phyloP scores from a whole-genome alignment of 805 yeast species.

The Candida multigemmis region DNA sequence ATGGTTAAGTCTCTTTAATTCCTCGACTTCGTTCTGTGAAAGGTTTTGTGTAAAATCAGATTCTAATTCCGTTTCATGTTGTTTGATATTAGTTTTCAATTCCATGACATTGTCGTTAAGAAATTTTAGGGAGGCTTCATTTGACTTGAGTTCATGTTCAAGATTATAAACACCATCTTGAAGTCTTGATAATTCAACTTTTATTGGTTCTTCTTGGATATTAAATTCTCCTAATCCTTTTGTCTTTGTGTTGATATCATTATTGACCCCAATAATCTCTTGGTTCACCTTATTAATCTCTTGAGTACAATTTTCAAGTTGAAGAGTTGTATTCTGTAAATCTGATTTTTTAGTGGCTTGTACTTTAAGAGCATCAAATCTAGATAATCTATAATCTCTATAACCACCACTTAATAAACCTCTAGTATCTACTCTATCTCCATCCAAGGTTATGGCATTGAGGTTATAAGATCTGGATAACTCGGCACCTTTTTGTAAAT shows the following conservation, averaged over 20 bases:
- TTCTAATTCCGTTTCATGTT: constrained; percentile 39
- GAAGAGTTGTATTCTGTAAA: constrained; percentile 23
- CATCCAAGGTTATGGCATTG: constrained; percentile 82
- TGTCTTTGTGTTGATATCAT: constrained; percentile 25
- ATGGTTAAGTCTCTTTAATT: constrained; percentile 23
- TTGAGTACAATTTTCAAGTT: constrained; percentile 27
- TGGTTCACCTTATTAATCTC: constrained; percentile 39
- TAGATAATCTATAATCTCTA: constrained; percentile 55
- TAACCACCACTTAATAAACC: constrained; percentile 91
- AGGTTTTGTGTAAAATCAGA: constrained; percentile 48
- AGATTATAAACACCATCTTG: constrained; percentile 30
- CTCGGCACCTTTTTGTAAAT: constrained; percentile 59
- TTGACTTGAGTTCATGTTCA: constrained; percentile 33
- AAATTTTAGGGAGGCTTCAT: constrained; percentile 25
- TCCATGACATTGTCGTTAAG: constrained; percentile 22
- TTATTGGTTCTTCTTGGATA: constrained; percentile 33
- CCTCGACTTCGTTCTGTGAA: constrained; percentile 37
- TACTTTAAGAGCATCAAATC: constrained; percentile 60
- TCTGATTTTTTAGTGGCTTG: constrained; percentile 46
- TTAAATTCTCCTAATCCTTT: constrained; percentile 35
- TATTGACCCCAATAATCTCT: constrained; percentile 41
- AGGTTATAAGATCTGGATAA: constrained; percentile 52
- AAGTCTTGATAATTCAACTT: constrained; percentile 32
- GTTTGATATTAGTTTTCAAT: constrained; percentile 27
- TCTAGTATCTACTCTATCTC: constrained; percentile 76